Base-by-base conservation (phyloP, 2,329 filamentous ascomycete species). In the Cladosporium oxysporum region DNA sequence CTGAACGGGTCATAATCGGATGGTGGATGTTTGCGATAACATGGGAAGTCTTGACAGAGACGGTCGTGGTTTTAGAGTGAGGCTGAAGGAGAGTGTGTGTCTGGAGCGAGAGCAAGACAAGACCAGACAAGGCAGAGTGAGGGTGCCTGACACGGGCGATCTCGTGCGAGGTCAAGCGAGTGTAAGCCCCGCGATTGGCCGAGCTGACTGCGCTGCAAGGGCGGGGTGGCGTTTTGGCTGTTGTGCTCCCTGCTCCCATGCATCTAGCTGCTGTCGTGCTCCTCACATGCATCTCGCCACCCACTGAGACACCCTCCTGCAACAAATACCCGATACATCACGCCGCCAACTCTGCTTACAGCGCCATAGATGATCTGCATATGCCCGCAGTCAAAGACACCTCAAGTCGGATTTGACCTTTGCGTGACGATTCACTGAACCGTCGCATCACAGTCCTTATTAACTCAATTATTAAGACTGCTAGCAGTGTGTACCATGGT, bases 1-100 rank as follows among this genome's bases (percentile, higher is more conserved):
- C 29, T 33, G 47, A 35, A 29, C 31, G 60, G 60, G 21, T 53
- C 60, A 62, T 62, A 62, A 29, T 55, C 60, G 47, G 29, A 21
- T 29, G 52, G 52, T 21, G 29, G 18, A 29, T 55, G 10, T 55
- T 31, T 31, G 52, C 29, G 52, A 29, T 2, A 21, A 29, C 52
- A 55, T 55, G 29, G 8, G 37, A 44, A n/a, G 4, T 21, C 18
- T 14, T 31, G 28, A 8, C 16, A 55, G 52, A 31, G 28, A 33
- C 52, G 21, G 52, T 21, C 28, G 52, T 31, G 52, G 16, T 14
- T 1, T 14, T 3, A 11, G 18, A 31, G 29, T 55, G 11, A 21
- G 52, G 31, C 52, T 21, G 52, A 31, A 3, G 52, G 28, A 12
- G 50, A 29, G 50, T 18, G 50, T 18, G 14, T 47, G 41, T 10